A percentile compares a stretch with the other conserved stretches of the same genome.
phyloP scores from a whole-genome alignment of 192 early-diverging fungal genomes.

The Jimgerdemannia flammicorona region DNA sequence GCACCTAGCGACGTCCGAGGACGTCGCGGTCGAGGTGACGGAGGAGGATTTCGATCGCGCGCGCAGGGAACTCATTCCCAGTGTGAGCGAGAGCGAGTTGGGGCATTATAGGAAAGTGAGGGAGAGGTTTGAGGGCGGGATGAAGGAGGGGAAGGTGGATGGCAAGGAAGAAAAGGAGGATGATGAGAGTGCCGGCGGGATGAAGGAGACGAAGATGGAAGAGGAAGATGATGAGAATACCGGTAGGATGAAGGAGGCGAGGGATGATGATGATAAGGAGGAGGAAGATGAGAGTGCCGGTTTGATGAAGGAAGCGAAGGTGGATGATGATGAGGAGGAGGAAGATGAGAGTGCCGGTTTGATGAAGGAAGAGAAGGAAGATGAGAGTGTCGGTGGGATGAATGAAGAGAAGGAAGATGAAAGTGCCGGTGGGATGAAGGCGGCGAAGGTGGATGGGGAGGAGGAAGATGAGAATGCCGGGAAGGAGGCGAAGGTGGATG shows the following conservation, averaged over 20 bases:
- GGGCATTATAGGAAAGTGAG: constrained; percentile 80
- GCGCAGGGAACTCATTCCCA: constrained; percentile 81
- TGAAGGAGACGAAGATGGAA: constrained; percentile 4
- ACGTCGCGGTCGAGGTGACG: constrained; percentile 79
- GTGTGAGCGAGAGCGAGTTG: constrained; percentile 83
- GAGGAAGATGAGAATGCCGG: not conserved
- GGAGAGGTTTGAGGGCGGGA: constrained; percentile 68
- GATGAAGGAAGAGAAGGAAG: not conserved
- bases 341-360: not conserved
- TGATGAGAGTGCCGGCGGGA: not conserved
- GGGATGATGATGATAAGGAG: not conserved
- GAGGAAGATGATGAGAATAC: not conserved
- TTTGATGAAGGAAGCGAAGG: not conserved
- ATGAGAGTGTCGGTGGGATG: not conserved
- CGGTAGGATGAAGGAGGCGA: not conserved
- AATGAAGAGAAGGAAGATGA: not conserved
- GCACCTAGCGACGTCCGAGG: constrained; percentile 62
- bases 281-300: not conserved
- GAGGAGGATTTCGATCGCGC: constrained; percentile 83
- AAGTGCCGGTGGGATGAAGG: not conserved
- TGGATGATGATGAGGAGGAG: not conserved
- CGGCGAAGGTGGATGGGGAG: not conserved
- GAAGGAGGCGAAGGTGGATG: too few relatives aligned
- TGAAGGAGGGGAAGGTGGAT: constrained; percentile 16
- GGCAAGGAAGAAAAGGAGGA: constrained; percentile 12